A percentile compares a stretch with the other conserved stretches of the same genome.
These are phyloP conservation scores for Beta corolliflora DNA, from an alignment of 179 eudicot genomes.

Conservation along the genomic window DNA sequence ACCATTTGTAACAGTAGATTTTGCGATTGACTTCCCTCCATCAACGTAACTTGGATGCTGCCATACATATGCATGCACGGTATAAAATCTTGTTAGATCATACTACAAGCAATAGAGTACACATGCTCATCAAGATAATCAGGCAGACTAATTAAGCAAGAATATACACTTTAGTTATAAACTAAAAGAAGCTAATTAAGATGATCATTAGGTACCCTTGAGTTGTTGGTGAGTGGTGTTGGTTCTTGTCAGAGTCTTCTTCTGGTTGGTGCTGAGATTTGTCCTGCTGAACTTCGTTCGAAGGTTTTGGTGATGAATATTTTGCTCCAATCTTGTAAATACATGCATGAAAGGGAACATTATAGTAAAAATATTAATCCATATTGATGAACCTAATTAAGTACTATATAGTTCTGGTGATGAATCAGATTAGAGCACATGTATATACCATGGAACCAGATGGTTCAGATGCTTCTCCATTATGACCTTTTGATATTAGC, in stretches of 20 bases:
- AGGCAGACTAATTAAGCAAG: neutral
- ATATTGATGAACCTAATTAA: neutral
- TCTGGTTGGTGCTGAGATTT: conserved; percentile 2
- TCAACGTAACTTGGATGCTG: neutral
- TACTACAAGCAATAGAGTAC: neutral
- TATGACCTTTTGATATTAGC: neutral
- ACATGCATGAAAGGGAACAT: neutral
- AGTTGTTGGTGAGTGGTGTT: neutral
- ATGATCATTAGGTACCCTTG: conserved; percentile 17
- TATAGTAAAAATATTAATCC: neutral
- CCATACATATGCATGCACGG: neutral
- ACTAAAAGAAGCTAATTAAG: too few relatives aligned
- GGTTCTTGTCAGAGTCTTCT: conserved; percentile 6
- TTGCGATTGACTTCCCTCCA: neutral
- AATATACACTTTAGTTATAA: neutral
- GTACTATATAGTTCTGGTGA: neutral
- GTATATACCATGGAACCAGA: conserved; percentile 25
- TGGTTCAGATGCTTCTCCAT: conserved; percentile 17
- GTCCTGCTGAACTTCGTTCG: conserved; percentile 16
- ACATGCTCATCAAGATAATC: neutral
- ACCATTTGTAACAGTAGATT: neutral
- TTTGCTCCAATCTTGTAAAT: conserved; percentile 18
- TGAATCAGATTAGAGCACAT: neutral
- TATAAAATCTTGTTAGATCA: conserved; percentile 12
- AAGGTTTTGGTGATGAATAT: conserved; percentile 1